phyloP scores from a whole-genome alignment of 768 basidiomycete genomes.

The Inosperma sp. region DNA sequence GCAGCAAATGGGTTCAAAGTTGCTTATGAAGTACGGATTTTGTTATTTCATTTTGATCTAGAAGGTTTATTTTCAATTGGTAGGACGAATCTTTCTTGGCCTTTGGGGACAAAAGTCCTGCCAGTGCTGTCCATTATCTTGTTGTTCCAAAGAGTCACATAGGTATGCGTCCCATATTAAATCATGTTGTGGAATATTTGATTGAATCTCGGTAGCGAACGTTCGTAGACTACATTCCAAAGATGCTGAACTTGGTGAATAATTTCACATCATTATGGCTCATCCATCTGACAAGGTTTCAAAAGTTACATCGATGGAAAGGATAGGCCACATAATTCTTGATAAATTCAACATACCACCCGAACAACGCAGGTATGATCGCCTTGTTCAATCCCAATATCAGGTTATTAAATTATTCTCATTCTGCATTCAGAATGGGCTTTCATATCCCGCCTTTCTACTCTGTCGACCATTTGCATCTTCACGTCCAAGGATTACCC shows the following conservation, averaged over 20 bases:
- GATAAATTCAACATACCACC: conserved; percentile 41
- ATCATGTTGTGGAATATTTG: not conserved
- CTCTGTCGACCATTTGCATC: conserved; percentile 66
- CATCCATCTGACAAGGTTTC: not conserved
- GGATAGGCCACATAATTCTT: conserved; percentile 49
- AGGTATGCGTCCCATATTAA: conserved; percentile 27
- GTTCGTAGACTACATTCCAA: conserved; percentile 42
- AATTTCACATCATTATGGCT: not conserved
- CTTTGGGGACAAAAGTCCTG: conserved; percentile 49
- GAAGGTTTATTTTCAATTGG: not conserved
- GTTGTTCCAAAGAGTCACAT: conserved; percentile 52
- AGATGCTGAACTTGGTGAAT: conserved; percentile 49
- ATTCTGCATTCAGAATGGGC: conserved; percentile 52
- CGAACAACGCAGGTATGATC: conserved; percentile 44
- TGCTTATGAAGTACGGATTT: conserved; percentile 42
- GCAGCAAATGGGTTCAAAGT: conserved; percentile 42
- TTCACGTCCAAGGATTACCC: conserved; percentile 69
- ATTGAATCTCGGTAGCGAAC: conserved; percentile 39
- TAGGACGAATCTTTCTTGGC: conserved; percentile 49
- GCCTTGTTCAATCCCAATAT: not conserved
- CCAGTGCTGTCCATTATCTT: conserved; percentile 45
- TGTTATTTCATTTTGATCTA: not conserved
- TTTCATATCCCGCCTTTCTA: conserved; percentile 82
- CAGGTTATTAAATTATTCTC: conserved; percentile 10
- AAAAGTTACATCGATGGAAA: conserved; percentile 31